Conservation (phyloP, 73 alveolate genomes). For the Tetrahymena borealis region DNA sequence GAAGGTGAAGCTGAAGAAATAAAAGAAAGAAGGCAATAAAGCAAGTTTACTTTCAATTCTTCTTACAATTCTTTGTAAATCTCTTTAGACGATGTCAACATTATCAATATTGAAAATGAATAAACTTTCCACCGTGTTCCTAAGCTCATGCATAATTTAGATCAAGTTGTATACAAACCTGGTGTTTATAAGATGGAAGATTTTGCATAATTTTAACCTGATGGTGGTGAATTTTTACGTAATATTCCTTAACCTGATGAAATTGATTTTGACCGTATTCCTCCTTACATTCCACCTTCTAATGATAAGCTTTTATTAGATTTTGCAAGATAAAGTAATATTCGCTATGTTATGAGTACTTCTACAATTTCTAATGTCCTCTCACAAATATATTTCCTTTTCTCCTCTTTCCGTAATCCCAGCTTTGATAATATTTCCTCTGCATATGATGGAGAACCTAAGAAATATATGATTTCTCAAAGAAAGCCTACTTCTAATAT, state of each 20-base stretch:
- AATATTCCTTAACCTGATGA: constrained; percentile 13
- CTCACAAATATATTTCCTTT: constrained; percentile 54
- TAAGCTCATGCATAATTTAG: constrained; percentile 21
- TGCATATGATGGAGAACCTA: constrained; percentile 58
- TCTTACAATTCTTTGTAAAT: neutral
- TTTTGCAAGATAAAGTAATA: constrained; percentile 3
- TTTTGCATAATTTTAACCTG: constrained; percentile 9
- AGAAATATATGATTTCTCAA: constrained; percentile 71
- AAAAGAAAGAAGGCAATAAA: neutral
- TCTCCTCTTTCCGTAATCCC: constrained; percentile 69
- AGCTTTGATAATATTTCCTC: constrained; percentile 55
- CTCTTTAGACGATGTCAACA: constrained; percentile 7
- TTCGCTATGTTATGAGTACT: constrained; percentile 35
- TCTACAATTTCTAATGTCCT: constrained; percentile 65
- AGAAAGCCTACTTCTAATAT: constrained; percentile 73
- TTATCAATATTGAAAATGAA: constrained; percentile 20
- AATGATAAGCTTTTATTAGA: constrained; percentile 23
- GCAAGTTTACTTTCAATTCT: neutral
- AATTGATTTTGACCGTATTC: constrained; percentile 9
- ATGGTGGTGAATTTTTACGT: constrained; percentile 24
- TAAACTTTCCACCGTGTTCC: constrained; percentile 24
- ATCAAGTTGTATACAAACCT: constrained; percentile 18
- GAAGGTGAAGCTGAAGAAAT: neutral
- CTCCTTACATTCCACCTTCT: constrained; percentile 39
- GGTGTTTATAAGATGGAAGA: constrained; percentile 40